A percentile compares a stretch with the other conserved stretches of the same genome.
Evolutionary conservation across 164 flowering plant species (phyloP).

Genomic region (Buxus sempervirens): DNA sequence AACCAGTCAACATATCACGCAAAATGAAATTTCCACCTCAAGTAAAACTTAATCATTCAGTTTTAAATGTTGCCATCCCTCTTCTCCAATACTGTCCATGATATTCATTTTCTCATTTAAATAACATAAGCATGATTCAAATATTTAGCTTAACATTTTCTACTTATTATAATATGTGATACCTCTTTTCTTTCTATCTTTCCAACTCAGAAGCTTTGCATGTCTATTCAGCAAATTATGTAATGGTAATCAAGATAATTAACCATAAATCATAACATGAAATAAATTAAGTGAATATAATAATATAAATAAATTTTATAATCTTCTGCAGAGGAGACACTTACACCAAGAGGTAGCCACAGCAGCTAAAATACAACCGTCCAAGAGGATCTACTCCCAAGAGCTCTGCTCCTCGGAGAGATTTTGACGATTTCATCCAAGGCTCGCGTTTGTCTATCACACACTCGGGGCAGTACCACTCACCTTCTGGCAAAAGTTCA

Average conservation of each 20-base stretch:
- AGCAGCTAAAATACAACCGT: slow-evolving; percentile 55
- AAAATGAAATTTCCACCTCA: not conserved
- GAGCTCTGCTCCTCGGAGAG: slow-evolving; percentile 73
- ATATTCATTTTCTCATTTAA: too few relatives aligned
- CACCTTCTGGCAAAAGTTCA: slow-evolving; percentile 86
- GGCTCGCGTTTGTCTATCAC: slow-evolving; percentile 42
- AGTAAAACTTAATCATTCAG: too few relatives aligned
- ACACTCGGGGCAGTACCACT: slow-evolving; percentile 97
- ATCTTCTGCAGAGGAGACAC: slow-evolving; percentile 19
- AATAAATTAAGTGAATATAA: not conserved
- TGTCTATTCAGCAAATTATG: not conserved
- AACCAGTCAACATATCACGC: not conserved
- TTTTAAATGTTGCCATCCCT: too few relatives aligned
- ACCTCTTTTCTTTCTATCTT: too few relatives aligned
- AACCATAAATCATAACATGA: not conserved
- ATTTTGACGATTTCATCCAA: slow-evolving; percentile 41
- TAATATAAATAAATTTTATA: not conserved
- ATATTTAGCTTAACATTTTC: too few relatives aligned
- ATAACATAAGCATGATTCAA: too few relatives aligned
- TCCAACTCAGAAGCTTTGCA: not conserved
- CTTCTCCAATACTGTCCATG: too few relatives aligned
- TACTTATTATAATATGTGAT: too few relatives aligned
- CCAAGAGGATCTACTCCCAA: slow-evolving; percentile 83
- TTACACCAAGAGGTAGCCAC: slow-evolving; percentile 91
- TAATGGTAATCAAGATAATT: not conserved